A percentile compares a stretch with the other conserved stretches of the same genome.
Evolutionary conservation across 1,284 basidiomycete genomes (phyloP).

Genomic region (Peniophora sp.): DNA sequence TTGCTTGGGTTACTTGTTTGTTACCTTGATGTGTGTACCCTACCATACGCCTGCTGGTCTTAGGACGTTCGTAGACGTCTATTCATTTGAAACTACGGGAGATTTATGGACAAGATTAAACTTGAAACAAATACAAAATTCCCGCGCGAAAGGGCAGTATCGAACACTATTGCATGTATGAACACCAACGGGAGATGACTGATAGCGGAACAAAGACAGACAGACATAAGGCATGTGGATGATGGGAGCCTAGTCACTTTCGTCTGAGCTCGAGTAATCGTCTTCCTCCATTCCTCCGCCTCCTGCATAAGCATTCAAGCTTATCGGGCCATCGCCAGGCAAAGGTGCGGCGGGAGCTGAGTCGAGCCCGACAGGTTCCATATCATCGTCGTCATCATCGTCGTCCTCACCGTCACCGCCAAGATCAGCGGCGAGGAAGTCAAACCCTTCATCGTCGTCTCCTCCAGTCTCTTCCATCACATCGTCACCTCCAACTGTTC

Average conservation of each 20-base stretch:
- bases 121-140: too few relatives aligned
- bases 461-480: constrained; percentile 20
- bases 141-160: too few relatives aligned
- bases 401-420: constrained; percentile 11
- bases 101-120: background rate
- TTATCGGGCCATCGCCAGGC: constrained; percentile 36
- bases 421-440: constrained; percentile 7
- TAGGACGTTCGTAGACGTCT: background rate
- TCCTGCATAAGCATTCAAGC: constrained; percentile 42
- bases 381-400: constrained; percentile 15
- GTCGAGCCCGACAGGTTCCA: constrained; percentile 13
- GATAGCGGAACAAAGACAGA: background rate
- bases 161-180: too few relatives aligned
- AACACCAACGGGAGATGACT: too few relatives aligned
- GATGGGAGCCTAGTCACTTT: constrained; percentile 56
- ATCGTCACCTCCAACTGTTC: constrained; percentile 6
- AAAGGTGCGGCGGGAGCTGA: constrained; percentile 32
- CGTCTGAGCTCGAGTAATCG: constrained; percentile 56
- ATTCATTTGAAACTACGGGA: background rate
- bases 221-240: background rate
- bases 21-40: background rate
- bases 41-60: background rate
- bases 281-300: constrained; percentile 47
- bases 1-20: background rate
- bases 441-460: constrained; percentile 22